phyloP scores from a whole-genome alignment of 192 early-diverging fungal species.

The Helicostylum pulchrum region DNA sequence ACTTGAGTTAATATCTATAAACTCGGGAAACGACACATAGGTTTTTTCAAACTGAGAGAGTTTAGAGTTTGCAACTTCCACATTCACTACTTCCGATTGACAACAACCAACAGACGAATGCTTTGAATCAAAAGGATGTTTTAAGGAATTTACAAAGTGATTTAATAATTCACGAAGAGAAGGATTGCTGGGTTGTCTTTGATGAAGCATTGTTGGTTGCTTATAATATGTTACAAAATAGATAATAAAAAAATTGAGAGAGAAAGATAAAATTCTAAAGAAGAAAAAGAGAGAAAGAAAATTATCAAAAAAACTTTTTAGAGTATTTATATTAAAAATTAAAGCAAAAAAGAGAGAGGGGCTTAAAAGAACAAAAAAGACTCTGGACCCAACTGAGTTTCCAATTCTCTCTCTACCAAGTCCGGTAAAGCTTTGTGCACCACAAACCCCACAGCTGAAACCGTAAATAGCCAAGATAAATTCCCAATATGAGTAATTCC shows the following conservation, averaged over 20 bases:
- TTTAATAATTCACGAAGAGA: slow-evolving; percentile 1
- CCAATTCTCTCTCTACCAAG: too few relatives aligned
- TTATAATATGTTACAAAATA: background rate
- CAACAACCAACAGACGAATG: background rate
- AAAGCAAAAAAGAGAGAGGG: too few relatives aligned
- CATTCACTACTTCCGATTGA: background rate
- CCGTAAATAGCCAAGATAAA: too few relatives aligned
- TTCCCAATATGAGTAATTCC: too few relatives aligned
- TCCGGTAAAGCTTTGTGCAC: too few relatives aligned
- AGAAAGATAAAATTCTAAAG: background rate
- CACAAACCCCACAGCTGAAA: too few relatives aligned
- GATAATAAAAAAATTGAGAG: background rate
- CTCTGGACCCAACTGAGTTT: too few relatives aligned
- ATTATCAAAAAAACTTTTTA: background rate
- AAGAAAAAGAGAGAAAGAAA: slow-evolving; percentile 1
- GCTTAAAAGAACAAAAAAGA: too few relatives aligned
- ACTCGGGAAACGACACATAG: slow-evolving; percentile 29
- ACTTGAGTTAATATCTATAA: slow-evolving; percentile 6
- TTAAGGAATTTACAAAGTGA: slow-evolving; percentile 13
- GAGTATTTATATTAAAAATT: too few relatives aligned
- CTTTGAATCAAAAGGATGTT: slow-evolving; percentile 5
- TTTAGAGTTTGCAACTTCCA: slow-evolving; percentile 9
- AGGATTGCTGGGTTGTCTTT: slow-evolving; percentile 8
- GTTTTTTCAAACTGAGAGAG: slow-evolving; percentile 25
- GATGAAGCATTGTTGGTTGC: background rate